Evolutionary conservation across 345 rosid genomes (phyloP), one percentile per base, ranked within the genome.

Genomic region (Populus simonii): DNA sequence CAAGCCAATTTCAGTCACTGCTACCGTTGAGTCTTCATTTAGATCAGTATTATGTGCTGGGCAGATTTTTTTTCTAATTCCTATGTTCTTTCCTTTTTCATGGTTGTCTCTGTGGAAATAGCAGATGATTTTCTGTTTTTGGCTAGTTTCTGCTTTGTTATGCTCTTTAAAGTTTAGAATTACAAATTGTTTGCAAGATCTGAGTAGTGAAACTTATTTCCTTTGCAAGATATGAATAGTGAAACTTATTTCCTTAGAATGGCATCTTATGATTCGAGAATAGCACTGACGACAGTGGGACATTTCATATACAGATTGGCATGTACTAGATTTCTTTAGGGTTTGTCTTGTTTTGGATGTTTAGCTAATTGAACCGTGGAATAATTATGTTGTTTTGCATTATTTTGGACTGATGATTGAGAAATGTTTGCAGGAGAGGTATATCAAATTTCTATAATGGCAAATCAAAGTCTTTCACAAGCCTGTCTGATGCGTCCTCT

Each of bases 381-480:
- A 13, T 6, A 27, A 3, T 27, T 38, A 13, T 38, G 41, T 22
- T 22, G 31, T 18, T 41, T 55, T 38, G 31, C 29, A 25, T n/a
- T 12, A 23, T 51, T 68, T 45, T 75, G 1, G 0, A 23, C 74
- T 71, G 57, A 25, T 51, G 27, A 27, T 43, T 16, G 55, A 47
- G 36, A 31, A 63, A 49, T 79, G 79, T 38, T 76, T 81, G 75
- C 90, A 92, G 98, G 88, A 88, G 86, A 82, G 94, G 98, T 15
- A 91, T 96, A 65, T 96, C 99, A 1, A 91, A 78, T 43, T 93
- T 85, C 81, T 96, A 92, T 83, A 82, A 73, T 66, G 99, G 99
- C 8, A 96, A 93, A 82, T 93, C 99, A 0, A 93, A 88, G 83
- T 92, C 97, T 0, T 96, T 86, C 70, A 88, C 98, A 1, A 92